Base-by-base conservation (phyloP, 805 yeast species). In the Osmozyma mogii region DNA sequence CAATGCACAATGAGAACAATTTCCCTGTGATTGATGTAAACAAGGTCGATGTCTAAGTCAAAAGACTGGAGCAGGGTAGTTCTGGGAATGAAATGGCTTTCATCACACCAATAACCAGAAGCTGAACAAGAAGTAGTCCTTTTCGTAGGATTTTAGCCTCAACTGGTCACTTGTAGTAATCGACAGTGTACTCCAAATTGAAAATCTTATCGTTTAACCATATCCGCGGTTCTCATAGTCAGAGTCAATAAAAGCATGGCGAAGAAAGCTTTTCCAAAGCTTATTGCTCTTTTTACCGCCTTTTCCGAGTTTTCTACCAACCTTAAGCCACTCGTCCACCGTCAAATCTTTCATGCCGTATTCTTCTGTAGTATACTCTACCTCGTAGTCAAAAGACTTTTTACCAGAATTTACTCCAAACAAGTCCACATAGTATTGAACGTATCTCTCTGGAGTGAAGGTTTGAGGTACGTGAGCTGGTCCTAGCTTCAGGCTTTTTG, bases 391-490 rank as follows among this genome's bases (percentile, higher is more conserved):
- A 40, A 83, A 80, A 11, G 61, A 50, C 40, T 65, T 57, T 14
- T 56, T 41, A 4, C 62, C 69, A 4, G 50, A 37, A 36, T 75
- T 74, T 25, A 75, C 61, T 8, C 53, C 38, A 15, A 61, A 35
- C 36, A 84, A 61, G 50, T 84, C 84, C n/a, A 77, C 68, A 50
- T 61, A 84, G 49, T 78, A 84, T 49, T 83, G 94, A 1, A 75
- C 75, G 53, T 78, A 85, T 36, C 74, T 60, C 22, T 70, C 67
- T 0, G 95, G 95, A 0, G 89, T 65, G 41, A 82, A 82, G 18
- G 75, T 48, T 56, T 84, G 94, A 2, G 77, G 71, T 2, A 57
- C 54, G 49, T 78, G 83, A 0, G 79, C 95, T 2, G 95, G 95
- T 0, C 95, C 95, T 22, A 78, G 50, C 1, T 71, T 64, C 13